Evolutionary conservation across 2,329 filamentous ascomycete species (phyloP).

Genomic region (Nothophoma quercina): DNA sequence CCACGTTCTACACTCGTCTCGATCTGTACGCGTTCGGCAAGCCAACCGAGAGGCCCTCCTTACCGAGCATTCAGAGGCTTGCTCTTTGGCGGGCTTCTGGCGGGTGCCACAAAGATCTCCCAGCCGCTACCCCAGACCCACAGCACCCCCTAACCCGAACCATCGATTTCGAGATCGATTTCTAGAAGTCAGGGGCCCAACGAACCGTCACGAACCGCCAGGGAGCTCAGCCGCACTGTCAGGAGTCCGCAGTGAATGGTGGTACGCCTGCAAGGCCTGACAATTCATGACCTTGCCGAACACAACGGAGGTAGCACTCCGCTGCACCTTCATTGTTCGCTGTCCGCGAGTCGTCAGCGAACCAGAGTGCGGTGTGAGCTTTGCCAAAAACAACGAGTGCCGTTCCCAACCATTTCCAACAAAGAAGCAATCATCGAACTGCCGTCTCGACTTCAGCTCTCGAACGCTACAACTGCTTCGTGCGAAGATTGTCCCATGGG

Average conservation of each 20-base stretch:
- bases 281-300: background rate
- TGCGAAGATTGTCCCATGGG: no score
- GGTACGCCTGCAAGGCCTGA: constrained; percentile 1
- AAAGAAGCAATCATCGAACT: constrained; percentile 5
- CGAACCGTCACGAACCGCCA: background rate
- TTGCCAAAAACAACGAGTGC: constrained; percentile 10
- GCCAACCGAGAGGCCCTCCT: constrained; percentile 17
- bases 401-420: constrained; percentile 11
- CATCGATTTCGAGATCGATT: background rate
- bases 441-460: background rate
- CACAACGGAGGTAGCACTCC: background rate
- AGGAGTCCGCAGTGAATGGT: background rate
- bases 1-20: constrained; percentile 12
- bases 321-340: constrained; percentile 1
- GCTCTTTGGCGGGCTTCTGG: constrained; percentile 1
- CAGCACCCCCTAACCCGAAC: constrained; percentile 8
- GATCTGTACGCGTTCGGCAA: constrained; percentile 17
- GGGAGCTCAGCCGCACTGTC: background rate
- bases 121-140: constrained; percentile 22
- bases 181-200: constrained; percentile 6
- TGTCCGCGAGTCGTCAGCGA: constrained; percentile 3
- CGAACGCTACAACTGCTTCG: background rate
- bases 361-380: background rate
- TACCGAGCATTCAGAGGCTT: constrained; percentile 9
- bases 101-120: constrained; percentile 17